Evolutionary conservation across 2,329 filamentous ascomycete genomes (phyloP), one percentile per base, ranked within the genome.

Genomic region (Verticillium albo-atrum): DNA sequence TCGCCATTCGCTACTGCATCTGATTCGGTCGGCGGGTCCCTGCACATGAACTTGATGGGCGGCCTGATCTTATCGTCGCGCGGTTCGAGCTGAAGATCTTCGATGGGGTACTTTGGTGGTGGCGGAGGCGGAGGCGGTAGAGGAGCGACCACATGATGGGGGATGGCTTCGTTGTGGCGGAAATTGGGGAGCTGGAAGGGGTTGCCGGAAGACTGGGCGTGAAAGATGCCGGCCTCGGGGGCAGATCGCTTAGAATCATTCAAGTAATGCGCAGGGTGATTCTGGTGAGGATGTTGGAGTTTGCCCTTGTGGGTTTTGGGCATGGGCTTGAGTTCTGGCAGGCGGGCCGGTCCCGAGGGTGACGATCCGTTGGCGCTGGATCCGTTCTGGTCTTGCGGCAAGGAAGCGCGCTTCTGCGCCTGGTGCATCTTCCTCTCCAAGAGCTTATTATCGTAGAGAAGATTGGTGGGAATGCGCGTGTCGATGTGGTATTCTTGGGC

Each of bases 41-140:
- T 82, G 62, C 89, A 91, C 66, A 96, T 79, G 70, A 90, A 97
- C 60, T 90, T 91, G 54, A 98, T 76, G 1, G 84, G 76, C 3
- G 95, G 95, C 15, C 95, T 87, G 59, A 86, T 82, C 50, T 82
- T 73, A 27, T 82, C 86, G 57, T 88, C 83, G 59, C 85, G 84
- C 2, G 89, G 88, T 25, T 88, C 82, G 26, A 98, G 81, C 65
- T 96, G 90, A 55, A 98, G 77, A 74, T 99, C 95, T 69, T 99
- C 95, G 62, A 97, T 96, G 0, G 95, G 95, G 71, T 97, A 98
- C 71, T 96, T 97, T 62, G 95, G 89, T 1, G 88, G 85, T 1
- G 90, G 90, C 2, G 90, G 89, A 6, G 88, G 85, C 3, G 86
- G 85, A 1, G 81, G 79, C 23, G 78, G 78, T 37, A 79, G 75